Percentiles rank a stretch among this genome's conserved stretches.
These are phyloP conservation scores for Lolium multiflorum DNA, from an alignment of 176 grass and related monocot genomes.

Conservation along the genomic window DNA sequence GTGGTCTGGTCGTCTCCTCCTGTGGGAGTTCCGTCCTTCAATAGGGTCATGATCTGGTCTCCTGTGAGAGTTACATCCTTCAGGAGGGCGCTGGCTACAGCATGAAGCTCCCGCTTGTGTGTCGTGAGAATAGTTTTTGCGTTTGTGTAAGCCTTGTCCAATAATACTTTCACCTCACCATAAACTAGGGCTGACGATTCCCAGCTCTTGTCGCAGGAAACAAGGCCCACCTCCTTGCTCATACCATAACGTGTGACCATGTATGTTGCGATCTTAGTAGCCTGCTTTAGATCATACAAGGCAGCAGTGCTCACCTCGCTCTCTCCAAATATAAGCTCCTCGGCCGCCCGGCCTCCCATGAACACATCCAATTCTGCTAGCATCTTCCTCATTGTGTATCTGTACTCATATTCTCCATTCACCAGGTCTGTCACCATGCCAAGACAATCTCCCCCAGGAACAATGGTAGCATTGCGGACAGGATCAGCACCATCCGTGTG, in stretches of 20 bases:
- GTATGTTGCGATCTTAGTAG: conserved; percentile 47
- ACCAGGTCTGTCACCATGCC: conserved; percentile 60
- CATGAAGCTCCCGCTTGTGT: background rate
- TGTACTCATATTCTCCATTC: conserved; percentile 46
- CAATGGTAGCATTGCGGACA: conserved; percentile 67
- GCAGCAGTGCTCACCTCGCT: conserved; percentile 55
- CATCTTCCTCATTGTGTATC: conserved; percentile 55
- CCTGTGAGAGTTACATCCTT: background rate
- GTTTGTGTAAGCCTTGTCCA: background rate
- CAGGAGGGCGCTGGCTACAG: background rate
- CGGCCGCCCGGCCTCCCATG: conserved; percentile 69
- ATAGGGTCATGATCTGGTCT: background rate
- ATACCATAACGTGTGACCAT: conserved; percentile 73
- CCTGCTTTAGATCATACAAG: conserved; percentile 49
- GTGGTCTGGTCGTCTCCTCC: background rate
- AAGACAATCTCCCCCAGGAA: conserved; percentile 59
- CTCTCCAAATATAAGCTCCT: conserved; percentile 77
- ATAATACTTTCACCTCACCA: background rate
- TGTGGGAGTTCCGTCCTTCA: background rate
- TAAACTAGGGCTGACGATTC: background rate
- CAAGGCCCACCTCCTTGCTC: conserved; percentile 45
- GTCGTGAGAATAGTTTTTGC: background rate
- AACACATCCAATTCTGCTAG: conserved; percentile 62
- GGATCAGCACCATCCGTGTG: conserved; percentile 58
- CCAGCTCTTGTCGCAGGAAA: background rate